These are phyloP conservation scores for Penicillium dipodomyicola DNA, from an alignment of 495 filamentous ascomycete genomes.

Conservation along the genomic window DNA sequence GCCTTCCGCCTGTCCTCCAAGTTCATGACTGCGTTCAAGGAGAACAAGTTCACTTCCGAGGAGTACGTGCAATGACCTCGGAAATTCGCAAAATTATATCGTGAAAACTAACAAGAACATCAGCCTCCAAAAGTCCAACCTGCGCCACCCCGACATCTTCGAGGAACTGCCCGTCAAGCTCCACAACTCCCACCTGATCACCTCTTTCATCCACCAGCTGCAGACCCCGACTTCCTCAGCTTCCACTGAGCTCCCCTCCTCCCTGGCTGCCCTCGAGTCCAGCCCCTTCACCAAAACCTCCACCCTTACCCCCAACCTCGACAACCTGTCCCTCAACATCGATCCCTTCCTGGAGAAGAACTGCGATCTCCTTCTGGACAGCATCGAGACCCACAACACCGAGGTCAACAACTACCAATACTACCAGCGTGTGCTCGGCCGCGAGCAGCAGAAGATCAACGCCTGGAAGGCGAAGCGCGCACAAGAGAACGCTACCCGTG, in stretches of 20 bases:
- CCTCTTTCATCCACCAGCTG: conserved; percentile 89
- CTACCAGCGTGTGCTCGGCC: conserved; percentile 90
- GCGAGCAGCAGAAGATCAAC: conserved; percentile 94
- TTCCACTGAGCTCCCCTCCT: conserved; percentile 68
- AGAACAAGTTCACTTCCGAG: conserved; percentile 94
- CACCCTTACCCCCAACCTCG: conserved; percentile 81
- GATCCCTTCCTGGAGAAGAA: conserved; percentile 99
- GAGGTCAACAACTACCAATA: conserved; percentile 99
- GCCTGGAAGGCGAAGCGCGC: conserved; percentile 95
- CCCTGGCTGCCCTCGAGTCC: conserved; percentile 68
- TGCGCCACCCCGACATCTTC: conserved; percentile 92
- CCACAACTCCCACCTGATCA: conserved; percentile 96
- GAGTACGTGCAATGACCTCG: conserved; percentile 54
- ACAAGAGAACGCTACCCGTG: conserved; percentile 82
- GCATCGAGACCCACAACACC: conserved; percentile 95
- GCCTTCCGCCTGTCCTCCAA: conserved; percentile 84
- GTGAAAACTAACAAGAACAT: conserved; percentile 19
- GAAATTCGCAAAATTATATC: conserved; percentile 8
- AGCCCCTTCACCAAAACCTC: conserved; percentile 43
- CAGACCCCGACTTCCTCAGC: conserved; percentile 55
- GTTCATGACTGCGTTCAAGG: conserved; percentile 92
- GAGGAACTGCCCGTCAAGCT: conserved; percentile 87
- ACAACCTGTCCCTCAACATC: conserved; percentile 85
- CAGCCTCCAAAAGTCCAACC: conserved; percentile 85
- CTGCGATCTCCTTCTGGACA: conserved; percentile 90